phyloP scores from a whole-genome alignment of 1,284 basidiomycete species.

The Cryptococcus sp. region DNA sequence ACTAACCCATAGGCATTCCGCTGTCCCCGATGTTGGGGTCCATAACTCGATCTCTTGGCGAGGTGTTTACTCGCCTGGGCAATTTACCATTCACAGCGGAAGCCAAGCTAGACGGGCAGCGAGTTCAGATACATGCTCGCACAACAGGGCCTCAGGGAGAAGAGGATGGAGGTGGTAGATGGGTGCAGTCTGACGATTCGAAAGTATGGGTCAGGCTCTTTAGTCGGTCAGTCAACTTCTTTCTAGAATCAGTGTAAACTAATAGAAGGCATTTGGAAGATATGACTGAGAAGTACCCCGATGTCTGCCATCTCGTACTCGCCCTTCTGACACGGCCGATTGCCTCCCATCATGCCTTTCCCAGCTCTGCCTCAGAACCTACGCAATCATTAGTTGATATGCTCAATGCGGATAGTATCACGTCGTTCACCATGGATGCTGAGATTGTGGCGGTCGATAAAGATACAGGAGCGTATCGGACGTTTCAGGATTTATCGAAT shows the following conservation, averaged over 20 bases:
- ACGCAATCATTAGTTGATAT: constrained; percentile 23
- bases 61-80: constrained; percentile 70
- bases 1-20: constrained; percentile 44
- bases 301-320: constrained; percentile 62
- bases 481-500: constrained; percentile 94
- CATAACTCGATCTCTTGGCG: constrained; percentile 71
- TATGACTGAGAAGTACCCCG: constrained; percentile 92
- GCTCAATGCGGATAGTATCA: constrained; percentile 36
- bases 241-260: neutral
- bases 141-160: constrained; percentile 40
- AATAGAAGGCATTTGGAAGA: constrained; percentile 69
- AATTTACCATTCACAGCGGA: constrained; percentile 70
- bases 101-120: constrained; percentile 80
- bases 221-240: constrained; percentile 53
- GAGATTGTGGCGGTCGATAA: constrained; percentile 96
- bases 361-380: constrained; percentile 26
- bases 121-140: constrained; percentile 75
- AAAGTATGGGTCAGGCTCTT: constrained; percentile 65
- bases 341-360: constrained; percentile 26
- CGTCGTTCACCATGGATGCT: constrained; percentile 89
- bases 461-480: constrained; percentile 75
- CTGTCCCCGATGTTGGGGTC: constrained; percentile 53
- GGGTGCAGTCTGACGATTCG: constrained; percentile 49
- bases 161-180: constrained; percentile 43
- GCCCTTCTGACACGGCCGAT: constrained; percentile 45